These are phyloP conservation scores for Pleurostoma richardsiae DNA, from an alignment of 2,329 filamentous ascomycete genomes.

Conservation along the genomic window DNA sequence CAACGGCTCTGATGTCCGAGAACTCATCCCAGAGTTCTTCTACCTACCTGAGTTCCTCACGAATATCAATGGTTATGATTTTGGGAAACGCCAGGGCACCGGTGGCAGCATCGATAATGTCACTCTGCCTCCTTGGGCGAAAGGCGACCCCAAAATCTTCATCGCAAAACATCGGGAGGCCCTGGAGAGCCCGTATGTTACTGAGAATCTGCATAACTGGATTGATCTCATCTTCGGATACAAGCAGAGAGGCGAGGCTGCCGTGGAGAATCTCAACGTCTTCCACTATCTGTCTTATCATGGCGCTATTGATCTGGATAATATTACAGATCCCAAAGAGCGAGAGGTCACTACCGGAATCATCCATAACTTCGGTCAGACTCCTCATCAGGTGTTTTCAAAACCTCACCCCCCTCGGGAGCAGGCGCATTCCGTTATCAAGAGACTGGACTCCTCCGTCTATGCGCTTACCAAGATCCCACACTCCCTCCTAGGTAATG, in stretches of 20 bases:
- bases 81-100: constrained; percentile 79
- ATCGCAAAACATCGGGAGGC: constrained; percentile 95
- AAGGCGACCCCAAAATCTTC: constrained; percentile 92
- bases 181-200: constrained; percentile 88
- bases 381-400: constrained; percentile 88
- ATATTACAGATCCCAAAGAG: constrained; percentile 83
- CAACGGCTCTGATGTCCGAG: constrained; percentile 90
- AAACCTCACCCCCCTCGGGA: constrained; percentile 76
- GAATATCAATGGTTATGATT: constrained; percentile 94
- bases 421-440: constrained; percentile 56
- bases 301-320: constrained; percentile 87
- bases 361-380: constrained; percentile 98
- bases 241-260: constrained; percentile 90
- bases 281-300: constrained; percentile 96
- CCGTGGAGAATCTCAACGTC: constrained; percentile 86
- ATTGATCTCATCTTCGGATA: constrained; percentile 92
- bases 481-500: constrained; percentile 65
- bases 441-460: constrained; percentile 72
- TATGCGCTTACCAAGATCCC: constrained; percentile 74
- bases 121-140: constrained; percentile 90
- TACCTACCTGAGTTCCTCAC: constrained; percentile 90
- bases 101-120: constrained; percentile 80
- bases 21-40: constrained; percentile 95
- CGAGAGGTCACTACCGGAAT: constrained; percentile 86
- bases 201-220: constrained; percentile 85